A percentile compares a stretch with the other conserved stretches of the same genome.
These are phyloP conservation scores for Pharnaceum exiguum DNA, from an alignment of 148 eudicot genomes.

Conservation along the genomic window DNA sequence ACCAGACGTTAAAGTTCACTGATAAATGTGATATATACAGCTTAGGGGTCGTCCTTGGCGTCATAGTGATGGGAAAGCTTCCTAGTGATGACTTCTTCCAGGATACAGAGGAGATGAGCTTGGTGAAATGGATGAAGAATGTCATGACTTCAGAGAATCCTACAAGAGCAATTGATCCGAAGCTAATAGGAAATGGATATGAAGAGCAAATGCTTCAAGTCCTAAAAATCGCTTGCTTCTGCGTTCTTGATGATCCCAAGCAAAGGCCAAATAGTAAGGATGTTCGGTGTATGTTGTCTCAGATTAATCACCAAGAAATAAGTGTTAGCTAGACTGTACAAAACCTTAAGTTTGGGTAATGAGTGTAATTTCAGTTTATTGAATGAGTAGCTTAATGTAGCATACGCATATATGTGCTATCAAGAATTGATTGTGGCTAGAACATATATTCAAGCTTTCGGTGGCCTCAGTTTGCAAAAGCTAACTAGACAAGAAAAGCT, in stretches of 20 bases:
- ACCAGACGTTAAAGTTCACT: slow-evolving; percentile 74
- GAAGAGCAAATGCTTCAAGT: slow-evolving; percentile 91
- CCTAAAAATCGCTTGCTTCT: slow-evolving; percentile 84
- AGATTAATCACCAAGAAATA: slow-evolving; percentile 42
- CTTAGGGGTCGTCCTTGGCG: slow-evolving; percentile 72
- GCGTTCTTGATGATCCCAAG: slow-evolving; percentile 73
- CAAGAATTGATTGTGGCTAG: too few species aligned
- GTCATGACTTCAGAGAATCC: slow-evolving; percentile 68
- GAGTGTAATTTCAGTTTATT: background rate
- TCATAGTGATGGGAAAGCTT: slow-evolving; percentile 67
- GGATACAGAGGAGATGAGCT: slow-evolving; percentile 48
- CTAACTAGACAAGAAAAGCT: too few species aligned
- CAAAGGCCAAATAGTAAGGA: slow-evolving; percentile 95
- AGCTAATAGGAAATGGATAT: slow-evolving; percentile 58
- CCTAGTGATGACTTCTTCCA: slow-evolving; percentile 73
- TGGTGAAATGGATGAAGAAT: slow-evolving; percentile 81
- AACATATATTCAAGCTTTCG: too few species aligned
- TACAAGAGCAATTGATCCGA: slow-evolving; percentile 55
- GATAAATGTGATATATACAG: slow-evolving; percentile 90
- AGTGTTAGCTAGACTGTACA: background rate
- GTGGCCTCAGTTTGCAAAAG: too few species aligned
- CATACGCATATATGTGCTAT: too few species aligned
- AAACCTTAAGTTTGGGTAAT: background rate
- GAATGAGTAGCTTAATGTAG: too few species aligned
- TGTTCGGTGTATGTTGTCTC: slow-evolving; percentile 65